Base-by-base conservation (phyloP, 83 land plant species). In the Diphasiastrum complanatum region DNA sequence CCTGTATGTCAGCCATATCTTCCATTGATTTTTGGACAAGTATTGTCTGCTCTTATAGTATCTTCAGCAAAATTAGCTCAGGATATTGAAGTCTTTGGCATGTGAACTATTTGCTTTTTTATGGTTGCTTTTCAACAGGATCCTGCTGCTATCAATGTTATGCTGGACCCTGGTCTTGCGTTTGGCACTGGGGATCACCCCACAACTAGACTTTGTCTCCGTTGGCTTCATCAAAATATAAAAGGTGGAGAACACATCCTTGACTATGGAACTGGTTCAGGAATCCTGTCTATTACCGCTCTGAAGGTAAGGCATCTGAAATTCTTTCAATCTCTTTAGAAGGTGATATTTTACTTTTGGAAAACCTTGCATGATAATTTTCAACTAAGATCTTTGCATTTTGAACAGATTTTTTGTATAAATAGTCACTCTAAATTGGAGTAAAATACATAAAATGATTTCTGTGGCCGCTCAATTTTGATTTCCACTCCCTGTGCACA, bases 141-240 rank as follows among this genome's bases (percentile, higher is more conserved):
- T 74, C 40, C 41, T 35, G 54, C 70, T 22, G 97, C 93, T 26
- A 76, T 65, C 65, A 86, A 85, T 59, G 74, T 90, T 32, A 78
- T 84, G 30, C 71, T 90, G 30, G 76, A 90, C 58, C 97, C 97
- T 72, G 93, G 97, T 49, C 68, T 86, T 51, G 89, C 97, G 45
- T 90, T 90, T 76, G 97, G 97, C 34, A 90, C 89, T 29, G 92
- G 96, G 33, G 97, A 90, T 20, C 97, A 90, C 50, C 79, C 97
- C 0, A 90, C 97, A 28, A 90, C 97, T 12, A 74, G 71, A 62
- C 62, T 90, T 55, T 90, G 97, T 43, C 69, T 90, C 41, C 51
- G 75, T 69, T 63, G 83, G 69, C 47, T 89, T 22, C 70, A 70
- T 33, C 33, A 61, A 22, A 50, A 61, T 14, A 66, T 90, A 35